Percentiles rank a stretch among this genome's conserved stretches.
Evolutionary conservation across 1,284 basidiomycete genomes (phyloP).

Genomic region (Leccinum solheimii): DNA sequence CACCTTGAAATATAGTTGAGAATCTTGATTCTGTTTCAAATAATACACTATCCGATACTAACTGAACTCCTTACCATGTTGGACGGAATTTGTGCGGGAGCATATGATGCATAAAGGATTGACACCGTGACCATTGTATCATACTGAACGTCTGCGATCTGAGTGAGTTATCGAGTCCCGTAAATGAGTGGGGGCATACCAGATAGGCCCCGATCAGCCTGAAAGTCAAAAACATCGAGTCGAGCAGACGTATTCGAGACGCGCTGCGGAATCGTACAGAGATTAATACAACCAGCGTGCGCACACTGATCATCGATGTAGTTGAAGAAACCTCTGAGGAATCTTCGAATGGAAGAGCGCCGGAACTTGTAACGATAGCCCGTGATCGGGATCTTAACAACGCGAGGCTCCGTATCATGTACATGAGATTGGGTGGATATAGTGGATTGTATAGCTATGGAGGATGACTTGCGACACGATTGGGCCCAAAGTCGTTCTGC

Average conservation of each 20-base stretch:
- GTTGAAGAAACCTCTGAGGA: slow-evolving; percentile 52
- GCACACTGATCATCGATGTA: slow-evolving; percentile 58
- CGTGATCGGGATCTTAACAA: neutral
- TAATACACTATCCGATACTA: neutral
- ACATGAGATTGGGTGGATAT: neutral
- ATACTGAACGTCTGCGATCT: neutral
- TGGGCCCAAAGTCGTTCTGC: neutral
- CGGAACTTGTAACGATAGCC: neutral
- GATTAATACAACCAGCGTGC: neutral
- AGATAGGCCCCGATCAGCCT: neutral
- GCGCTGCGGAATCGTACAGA: slow-evolving; percentile 38
- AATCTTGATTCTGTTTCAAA: neutral
- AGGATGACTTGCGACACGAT: neutral
- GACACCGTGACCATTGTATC: neutral
- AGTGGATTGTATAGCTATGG: neutral
- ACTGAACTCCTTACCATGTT: neutral
- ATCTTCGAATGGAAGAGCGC: neutral
- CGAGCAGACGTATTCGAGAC: slow-evolving; percentile 62
- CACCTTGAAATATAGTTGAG: neutral
- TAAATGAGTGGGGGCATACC: neutral
- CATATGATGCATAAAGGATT: neutral
- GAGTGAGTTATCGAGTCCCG: neutral
- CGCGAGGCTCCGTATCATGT: neutral
- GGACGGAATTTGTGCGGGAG: neutral
- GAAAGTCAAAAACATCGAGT: neutral